These are phyloP conservation scores for Cyberlindnera mrakii DNA, from an alignment of 805 yeast genomes.

Conservation along the genomic window DNA sequence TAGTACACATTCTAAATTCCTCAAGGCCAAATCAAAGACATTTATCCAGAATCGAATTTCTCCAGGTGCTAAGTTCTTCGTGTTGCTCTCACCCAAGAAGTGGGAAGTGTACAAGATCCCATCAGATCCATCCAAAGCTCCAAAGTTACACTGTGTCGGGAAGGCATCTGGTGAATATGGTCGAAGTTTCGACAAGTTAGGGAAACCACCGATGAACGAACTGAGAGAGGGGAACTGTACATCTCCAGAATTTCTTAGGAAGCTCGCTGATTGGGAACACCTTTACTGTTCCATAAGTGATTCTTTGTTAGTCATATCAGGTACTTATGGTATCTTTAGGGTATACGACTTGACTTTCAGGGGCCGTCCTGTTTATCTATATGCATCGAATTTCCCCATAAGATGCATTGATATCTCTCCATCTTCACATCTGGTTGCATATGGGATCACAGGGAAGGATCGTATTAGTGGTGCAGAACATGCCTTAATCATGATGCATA, in stretches of 20 bases:
- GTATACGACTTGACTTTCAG: slow-evolving; percentile 49
- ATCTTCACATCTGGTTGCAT: slow-evolving; percentile 58
- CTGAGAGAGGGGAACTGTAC: slow-evolving; percentile 15
- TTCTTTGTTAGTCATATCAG: slow-evolving; percentile 56
- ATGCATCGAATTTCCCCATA: slow-evolving; percentile 67
- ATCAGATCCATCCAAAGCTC: slow-evolving; percentile 40
- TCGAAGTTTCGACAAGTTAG: slow-evolving; percentile 34
- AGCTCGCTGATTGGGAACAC: slow-evolving; percentile 51
- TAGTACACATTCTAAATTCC: slow-evolving; percentile 45
- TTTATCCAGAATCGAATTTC: slow-evolving; percentile 28
- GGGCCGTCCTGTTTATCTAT: slow-evolving; percentile 65
- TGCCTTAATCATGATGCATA: slow-evolving; percentile 64
- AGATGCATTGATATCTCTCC: slow-evolving; percentile 71
- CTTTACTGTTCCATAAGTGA: slow-evolving; percentile 55
- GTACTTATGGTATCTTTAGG: slow-evolving; percentile 62
- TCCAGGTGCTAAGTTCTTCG: slow-evolving; percentile 59
- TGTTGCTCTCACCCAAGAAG: slow-evolving; percentile 55
- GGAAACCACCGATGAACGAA: slow-evolving; percentile 17
- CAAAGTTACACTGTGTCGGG: slow-evolving; percentile 61
- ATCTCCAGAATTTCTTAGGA: slow-evolving; percentile 13
- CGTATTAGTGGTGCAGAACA: slow-evolving; percentile 63
- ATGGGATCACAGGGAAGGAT: slow-evolving; percentile 80
- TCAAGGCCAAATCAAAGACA: slow-evolving; percentile 41
- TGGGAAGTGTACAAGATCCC: slow-evolving; percentile 70
- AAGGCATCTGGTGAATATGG: slow-evolving; percentile 67